phyloP scores from a whole-genome alignment of 495 filamentous ascomycete genomes.

The Hypoxylon crocopeplum region DNA sequence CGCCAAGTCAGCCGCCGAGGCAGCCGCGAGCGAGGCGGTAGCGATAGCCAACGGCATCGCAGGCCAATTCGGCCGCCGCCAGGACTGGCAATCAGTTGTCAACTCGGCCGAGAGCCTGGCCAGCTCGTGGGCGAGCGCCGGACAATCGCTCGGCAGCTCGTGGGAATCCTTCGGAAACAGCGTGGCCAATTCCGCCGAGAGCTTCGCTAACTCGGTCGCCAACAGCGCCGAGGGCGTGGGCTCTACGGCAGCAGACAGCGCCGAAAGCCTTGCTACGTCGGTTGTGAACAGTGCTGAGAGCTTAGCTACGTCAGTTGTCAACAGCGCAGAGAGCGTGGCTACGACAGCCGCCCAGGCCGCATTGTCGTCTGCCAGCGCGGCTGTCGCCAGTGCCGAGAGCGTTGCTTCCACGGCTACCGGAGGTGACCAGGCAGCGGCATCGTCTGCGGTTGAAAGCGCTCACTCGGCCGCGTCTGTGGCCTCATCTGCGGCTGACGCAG shows the following conservation, averaged over 20 bases:
- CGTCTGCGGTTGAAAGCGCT: conserved; percentile 25
- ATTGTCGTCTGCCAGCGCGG: conserved; percentile 20
- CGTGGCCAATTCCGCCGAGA: conserved; percentile 24
- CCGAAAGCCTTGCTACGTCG: conserved; percentile 16
- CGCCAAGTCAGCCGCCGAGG: not conserved
- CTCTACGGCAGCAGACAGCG: not conserved
- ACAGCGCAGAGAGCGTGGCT: conserved; percentile 12
- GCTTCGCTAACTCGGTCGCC: conserved; percentile 19
- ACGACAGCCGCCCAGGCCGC: conserved; percentile 13
- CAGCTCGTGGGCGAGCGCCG: conserved; percentile 22
- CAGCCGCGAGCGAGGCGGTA: not conserved
- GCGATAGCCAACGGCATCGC: conserved; percentile 14
- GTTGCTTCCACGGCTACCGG: conserved; percentile 34
- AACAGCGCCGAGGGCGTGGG: conserved; percentile 6
- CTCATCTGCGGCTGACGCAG: not conserved
- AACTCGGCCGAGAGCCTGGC: conserved; percentile 28
- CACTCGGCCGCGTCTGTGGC: conserved; percentile 19
- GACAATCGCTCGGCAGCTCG: conserved; percentile 20
- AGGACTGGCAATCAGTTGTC: conserved; percentile 30
- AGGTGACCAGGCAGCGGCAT: conserved; percentile 12
- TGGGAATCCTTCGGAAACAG: conserved; percentile 8
- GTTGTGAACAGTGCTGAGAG: conserved; percentile 14
- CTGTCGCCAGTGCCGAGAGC: conserved; percentile 25
- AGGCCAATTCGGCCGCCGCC: conserved; percentile 12
- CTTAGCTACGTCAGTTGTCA: conserved; percentile 6